Evolutionary conservation across 1,284 basidiomycete genomes (phyloP).

Genomic region (Meripilus lineatus): DNA sequence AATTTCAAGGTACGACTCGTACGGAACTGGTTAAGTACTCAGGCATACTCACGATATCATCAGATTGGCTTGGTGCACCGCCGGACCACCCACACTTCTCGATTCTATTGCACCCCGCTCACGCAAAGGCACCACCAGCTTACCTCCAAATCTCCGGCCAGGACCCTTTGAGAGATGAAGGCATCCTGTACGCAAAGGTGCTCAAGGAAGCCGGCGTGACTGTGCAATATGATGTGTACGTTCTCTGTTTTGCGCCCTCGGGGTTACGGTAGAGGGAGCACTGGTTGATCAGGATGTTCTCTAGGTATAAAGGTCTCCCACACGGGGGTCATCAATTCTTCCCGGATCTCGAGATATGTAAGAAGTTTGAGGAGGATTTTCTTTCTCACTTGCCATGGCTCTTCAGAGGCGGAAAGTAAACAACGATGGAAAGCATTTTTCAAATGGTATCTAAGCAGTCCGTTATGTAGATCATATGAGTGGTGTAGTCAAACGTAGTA

Average conservation of each 20-base stretch:
- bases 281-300: not conserved
- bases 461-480: too few relatives aligned
- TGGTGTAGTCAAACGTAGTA: too few relatives aligned
- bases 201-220: constrained; percentile 12
- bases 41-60: not conserved
- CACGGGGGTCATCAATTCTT: constrained; percentile 10
- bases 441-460: too few relatives aligned
- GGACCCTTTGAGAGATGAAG: constrained; percentile 17
- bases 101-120: constrained; percentile 6
- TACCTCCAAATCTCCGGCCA: constrained; percentile 13
- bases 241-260: not conserved
- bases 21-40: not conserved
- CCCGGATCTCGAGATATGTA: not conserved
- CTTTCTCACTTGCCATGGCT: constrained; percentile 11
- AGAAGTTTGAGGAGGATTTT: constrained; percentile 9
- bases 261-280: not conserved
- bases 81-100: constrained; percentile 4
- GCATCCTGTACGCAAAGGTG: constrained; percentile 4
- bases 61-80: not conserved
- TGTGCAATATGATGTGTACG: constrained; percentile 13
- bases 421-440: too few relatives aligned
- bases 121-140: constrained; percentile 12
- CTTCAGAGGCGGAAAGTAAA: constrained; percentile 1
- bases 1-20: not conserved
- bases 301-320: constrained; percentile 13